These are phyloP conservation scores for Vinca major DNA, from an alignment of 305 asterid species.

Conservation along the genomic window DNA sequence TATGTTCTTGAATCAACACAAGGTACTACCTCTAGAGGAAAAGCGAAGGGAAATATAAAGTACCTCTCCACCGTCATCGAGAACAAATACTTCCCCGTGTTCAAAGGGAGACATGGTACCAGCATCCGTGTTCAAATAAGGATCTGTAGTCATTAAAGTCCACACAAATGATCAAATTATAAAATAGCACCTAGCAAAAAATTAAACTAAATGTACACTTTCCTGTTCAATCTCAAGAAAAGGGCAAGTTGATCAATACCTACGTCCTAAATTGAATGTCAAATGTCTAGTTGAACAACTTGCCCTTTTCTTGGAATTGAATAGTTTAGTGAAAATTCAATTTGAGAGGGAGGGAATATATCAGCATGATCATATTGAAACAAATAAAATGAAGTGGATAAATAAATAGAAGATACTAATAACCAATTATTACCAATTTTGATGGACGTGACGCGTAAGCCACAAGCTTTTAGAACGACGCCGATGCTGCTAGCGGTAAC, in stretches of 20 bases:
- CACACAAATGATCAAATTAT: neutral
- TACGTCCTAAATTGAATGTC: too few species aligned
- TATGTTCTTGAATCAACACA: too few species aligned
- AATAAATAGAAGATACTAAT: neutral
- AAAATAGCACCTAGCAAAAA: neutral
- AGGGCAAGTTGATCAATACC: too few species aligned
- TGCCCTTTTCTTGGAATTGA: too few species aligned
- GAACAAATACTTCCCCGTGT: constrained; percentile 94
- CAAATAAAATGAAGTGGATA: neutral
- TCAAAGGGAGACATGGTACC: constrained; percentile 99
- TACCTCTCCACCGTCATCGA: constrained; percentile 99
- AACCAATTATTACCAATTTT: constrained; percentile 54
- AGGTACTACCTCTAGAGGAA: too few species aligned
- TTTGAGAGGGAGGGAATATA: neutral
- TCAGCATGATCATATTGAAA: neutral
- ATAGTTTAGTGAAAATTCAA: too few species aligned
- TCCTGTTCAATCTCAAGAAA: too few species aligned
- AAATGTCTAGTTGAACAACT: too few species aligned
- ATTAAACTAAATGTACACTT: too few species aligned
- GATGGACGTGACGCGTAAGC: constrained; percentile 89
- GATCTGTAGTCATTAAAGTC: constrained; percentile 44
- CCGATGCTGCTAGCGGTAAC: constrained; percentile 99
- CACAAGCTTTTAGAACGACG: constrained; percentile 87
- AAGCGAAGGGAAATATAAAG: neutral
- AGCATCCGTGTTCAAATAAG: constrained; percentile 85